Base-by-base conservation (phyloP, 331 rosid genomes). In the Pyrus hybrid region DNA sequence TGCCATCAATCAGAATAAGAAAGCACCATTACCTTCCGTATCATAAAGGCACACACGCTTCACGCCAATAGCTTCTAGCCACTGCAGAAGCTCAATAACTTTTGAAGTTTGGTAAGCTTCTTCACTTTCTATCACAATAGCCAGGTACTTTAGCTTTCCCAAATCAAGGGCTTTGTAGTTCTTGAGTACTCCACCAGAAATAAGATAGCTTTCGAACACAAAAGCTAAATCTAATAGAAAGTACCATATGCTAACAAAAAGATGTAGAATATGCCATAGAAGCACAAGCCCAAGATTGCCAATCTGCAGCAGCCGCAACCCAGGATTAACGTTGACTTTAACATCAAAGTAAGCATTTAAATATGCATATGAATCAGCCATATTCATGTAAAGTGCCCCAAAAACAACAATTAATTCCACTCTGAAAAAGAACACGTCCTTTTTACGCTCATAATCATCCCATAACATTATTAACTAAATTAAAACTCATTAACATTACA, bases 41-140 rank as follows among this genome's bases (percentile, higher is more conserved):
- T 93, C 97, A 78, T 90, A 93, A 63, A 91, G 93, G 88, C 93
- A 88, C 8, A 93, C 81, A 65, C 73, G 83, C 84, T 81, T 90
- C 66, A 91, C 81, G 21, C 98, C 96, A 68, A 90, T 25, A 16
- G 86, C 78, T 71, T 81, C 82, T 79, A 93, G 81, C 98, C 97
- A 93, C 70, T 35, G 77, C 73, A 91, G 70, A 77, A 93, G 95
- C 77, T 82, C 75, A 82, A 81, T 83, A 76, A 93, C 78, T 83
- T 83, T 86, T 67, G 83, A 82, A 63, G 78, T 90, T 63, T 90
- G 80, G 77, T 58, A 78, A 43, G 97, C 93, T 53, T 91, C 97
- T 67, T 91, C 96, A 82, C 96, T 91, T 80, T 90, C 98, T 57
- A 93, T 79, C 72, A 87, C 97, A 74, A 93, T 74, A 22, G 96